Evolutionary conservation across 176 grass and related monocot species (phyloP).

Genomic region (Oryza longistaminata): DNA sequence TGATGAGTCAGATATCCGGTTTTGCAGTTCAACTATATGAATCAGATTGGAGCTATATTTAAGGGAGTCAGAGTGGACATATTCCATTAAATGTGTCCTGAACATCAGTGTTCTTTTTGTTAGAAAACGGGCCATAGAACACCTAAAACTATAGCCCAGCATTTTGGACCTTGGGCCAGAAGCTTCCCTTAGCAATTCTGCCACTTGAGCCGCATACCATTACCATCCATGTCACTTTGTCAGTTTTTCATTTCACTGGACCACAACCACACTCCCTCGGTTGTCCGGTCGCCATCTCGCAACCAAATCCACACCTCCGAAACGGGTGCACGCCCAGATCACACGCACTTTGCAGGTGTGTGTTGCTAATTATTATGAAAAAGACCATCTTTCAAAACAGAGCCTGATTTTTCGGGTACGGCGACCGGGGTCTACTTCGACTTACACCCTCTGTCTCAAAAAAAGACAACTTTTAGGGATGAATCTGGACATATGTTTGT

Average conservation of each 20-base stretch:
- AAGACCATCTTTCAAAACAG: not conserved
- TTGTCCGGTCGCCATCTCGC: not conserved
- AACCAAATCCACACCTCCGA: not conserved
- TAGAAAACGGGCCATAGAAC: not conserved
- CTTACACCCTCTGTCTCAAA: too few relatives aligned
- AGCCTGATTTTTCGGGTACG: not conserved
- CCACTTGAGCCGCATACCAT: not conserved
- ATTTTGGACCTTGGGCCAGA: not conserved
- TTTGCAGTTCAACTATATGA: too few relatives aligned
- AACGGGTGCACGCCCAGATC: not conserved
- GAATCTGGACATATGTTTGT: too few relatives aligned
- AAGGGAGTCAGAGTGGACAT: too few relatives aligned
- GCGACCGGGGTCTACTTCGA: too few relatives aligned
- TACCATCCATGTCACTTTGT: not conserved
- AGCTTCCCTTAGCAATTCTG: not conserved
- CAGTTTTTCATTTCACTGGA: not conserved
- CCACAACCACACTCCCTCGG: not conserved
- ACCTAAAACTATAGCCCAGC: not conserved
- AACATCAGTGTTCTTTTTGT: too few relatives aligned
- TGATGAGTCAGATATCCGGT: too few relatives aligned
- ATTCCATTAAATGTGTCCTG: not conserved
- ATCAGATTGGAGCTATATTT: too few relatives aligned
- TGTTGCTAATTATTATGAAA: not conserved
- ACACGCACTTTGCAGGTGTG: not conserved
- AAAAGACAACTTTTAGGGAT: too few relatives aligned